phyloP scores from a whole-genome alignment of 148 eudicot genomes.

The Pharnaceum exiguum region DNA sequence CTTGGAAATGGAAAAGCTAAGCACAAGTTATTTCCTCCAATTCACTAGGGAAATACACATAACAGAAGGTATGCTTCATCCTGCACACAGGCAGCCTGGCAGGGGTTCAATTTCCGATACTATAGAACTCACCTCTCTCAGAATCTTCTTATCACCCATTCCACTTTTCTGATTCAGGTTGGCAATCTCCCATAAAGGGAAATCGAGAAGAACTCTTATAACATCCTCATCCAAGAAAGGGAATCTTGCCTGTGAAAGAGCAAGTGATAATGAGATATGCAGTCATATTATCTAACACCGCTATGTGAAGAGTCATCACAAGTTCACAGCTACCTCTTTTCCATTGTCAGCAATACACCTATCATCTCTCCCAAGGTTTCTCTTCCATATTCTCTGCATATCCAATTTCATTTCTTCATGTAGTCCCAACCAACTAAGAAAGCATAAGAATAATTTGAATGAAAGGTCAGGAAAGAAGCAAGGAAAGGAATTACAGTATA shows the following conservation, averaged over 20 bases:
- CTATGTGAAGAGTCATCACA: conserved; percentile 2
- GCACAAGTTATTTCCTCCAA: background rate
- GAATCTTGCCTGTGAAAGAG: conserved; percentile 67
- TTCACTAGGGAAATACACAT: background rate
- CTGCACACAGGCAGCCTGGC: background rate
- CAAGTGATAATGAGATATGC: conserved; percentile 8
- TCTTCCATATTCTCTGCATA: conserved; percentile 98
- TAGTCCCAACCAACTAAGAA: conserved; percentile 73
- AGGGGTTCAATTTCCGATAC: background rate
- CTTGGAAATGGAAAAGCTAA: background rate
- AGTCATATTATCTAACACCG: background rate
- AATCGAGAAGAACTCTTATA: conserved; percentile 56
- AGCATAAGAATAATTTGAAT: background rate
- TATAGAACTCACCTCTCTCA: conserved; percentile 62
- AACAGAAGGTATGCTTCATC: background rate
- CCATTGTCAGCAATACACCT: conserved; percentile 95
- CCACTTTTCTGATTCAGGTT: conserved; percentile 89
- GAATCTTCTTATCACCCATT: conserved; percentile 83
- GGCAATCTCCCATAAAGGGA: conserved; percentile 91
- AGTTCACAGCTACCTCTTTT: conserved; percentile 70
- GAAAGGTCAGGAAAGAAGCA: too few relatives aligned
- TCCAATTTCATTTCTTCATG: conserved; percentile 94
- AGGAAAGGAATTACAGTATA: too few relatives aligned
- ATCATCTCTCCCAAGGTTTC: conserved; percentile 98
- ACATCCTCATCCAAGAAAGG: conserved; percentile 97